A percentile compares a stretch with the other conserved stretches of the same genome.
phyloP scores from a whole-genome alignment of 192 early-diverging fungal species.

The Rhizophagus sp. region DNA sequence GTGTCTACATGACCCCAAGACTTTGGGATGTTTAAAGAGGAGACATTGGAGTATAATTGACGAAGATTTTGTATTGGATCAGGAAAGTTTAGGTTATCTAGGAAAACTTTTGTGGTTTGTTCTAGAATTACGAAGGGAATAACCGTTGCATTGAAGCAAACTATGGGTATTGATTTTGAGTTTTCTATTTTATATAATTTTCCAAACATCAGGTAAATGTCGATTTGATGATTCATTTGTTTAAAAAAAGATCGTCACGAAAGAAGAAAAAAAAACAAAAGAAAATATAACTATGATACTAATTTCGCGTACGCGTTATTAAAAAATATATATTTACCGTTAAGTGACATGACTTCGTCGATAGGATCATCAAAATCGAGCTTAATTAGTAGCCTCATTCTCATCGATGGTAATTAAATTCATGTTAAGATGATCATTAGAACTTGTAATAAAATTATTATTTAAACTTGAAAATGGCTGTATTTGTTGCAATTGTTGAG shows the following conservation, averaged over 20 bases:
- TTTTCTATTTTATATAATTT: too few species aligned
- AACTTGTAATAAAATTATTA: background rate
- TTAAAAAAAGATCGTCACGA: too few species aligned
- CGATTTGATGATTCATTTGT: too few species aligned
- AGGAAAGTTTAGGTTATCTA: background rate
- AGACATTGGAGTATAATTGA: slow-evolving; percentile 7
- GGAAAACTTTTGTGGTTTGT: background rate
- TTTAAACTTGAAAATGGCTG: background rate
- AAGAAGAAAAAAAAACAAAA: too few species aligned
- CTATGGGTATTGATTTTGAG: background rate
- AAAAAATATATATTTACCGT: background rate
- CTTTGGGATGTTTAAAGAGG: background rate
- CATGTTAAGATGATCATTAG: background rate
- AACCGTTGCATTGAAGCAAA: background rate
- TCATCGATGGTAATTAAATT: background rate
- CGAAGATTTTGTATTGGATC: slow-evolving; percentile 6
- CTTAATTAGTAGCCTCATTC: background rate
- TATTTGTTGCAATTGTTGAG: background rate
- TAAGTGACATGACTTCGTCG: background rate
- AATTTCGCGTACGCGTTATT: too few species aligned
- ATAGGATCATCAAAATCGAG: background rate
- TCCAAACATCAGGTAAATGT: too few species aligned
- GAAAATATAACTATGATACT: too few species aligned
- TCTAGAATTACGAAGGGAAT: background rate
- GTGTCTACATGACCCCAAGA: slow-evolving; percentile 1